Conservation (phyloP, 2,329 filamentous ascomycete genomes). For the Microsporum ferrugineum region DNA sequence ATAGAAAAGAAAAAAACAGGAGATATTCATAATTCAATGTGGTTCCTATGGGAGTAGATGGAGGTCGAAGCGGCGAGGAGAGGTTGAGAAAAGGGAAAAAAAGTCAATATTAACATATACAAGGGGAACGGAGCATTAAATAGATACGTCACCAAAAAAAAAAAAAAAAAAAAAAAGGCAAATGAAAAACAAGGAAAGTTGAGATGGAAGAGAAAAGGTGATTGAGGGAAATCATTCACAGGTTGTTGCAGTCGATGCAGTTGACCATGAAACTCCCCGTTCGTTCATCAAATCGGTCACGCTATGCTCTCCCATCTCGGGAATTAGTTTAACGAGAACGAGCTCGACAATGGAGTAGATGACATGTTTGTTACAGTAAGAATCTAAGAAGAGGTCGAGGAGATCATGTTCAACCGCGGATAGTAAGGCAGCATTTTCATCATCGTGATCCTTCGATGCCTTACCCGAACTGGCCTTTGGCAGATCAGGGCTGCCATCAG, state of each 20-base stretch:
- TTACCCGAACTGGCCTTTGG: conserved; percentile 1
- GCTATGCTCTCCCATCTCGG: conserved; percentile 65
- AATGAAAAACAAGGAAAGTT: background rate
- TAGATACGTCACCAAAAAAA: background rate
- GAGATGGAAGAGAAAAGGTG: background rate
- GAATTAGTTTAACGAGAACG: conserved; percentile 67
- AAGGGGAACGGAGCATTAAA: background rate
- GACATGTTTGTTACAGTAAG: conserved; percentile 86
- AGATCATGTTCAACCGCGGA: conserved; percentile 51
- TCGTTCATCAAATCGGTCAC: conserved; percentile 63
- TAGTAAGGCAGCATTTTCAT: conserved; percentile 42
- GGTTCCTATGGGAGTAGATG: background rate
- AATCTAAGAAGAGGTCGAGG: conserved; percentile 64
- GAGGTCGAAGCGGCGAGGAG: background rate
- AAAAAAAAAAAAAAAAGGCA: background rate
- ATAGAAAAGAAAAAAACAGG: too few species aligned
- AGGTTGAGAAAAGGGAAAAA: background rate
- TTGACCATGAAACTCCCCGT: conserved; percentile 38
- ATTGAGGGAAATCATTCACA: background rate
- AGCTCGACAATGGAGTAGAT: conserved; percentile 73
- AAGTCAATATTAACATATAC: background rate
- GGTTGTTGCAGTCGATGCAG: background rate
- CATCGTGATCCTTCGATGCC: conserved; percentile 14
- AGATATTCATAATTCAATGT: background rate
- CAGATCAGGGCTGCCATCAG: background rate